phyloP scores from a whole-genome alignment of 2,329 filamentous ascomycete species.

The Plectosphaerella cucumerina region DNA sequence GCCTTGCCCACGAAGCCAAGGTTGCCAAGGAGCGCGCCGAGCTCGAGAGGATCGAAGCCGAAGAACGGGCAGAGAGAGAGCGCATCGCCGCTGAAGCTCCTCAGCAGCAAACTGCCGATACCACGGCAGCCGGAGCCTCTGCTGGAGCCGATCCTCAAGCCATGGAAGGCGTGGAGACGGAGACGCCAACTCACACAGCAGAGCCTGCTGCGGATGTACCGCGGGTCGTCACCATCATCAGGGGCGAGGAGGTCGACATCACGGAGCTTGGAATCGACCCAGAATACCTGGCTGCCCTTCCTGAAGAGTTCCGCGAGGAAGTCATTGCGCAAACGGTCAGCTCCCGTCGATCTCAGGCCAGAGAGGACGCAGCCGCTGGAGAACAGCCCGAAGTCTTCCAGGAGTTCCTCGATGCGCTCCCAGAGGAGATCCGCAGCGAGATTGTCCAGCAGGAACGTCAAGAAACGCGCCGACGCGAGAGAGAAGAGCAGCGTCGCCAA shows the following conservation, averaged over 20 bases:
- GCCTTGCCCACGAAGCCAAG: conserved; percentile 63
- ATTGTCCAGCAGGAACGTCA: conserved; percentile 86
- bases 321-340: conserved; percentile 90
- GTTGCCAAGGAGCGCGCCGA: conserved; percentile 66
- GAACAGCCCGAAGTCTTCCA: conserved; percentile 82
- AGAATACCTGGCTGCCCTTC: conserved; percentile 94
- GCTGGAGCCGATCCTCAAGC: conserved; percentile 28
- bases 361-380: conserved; percentile 63
- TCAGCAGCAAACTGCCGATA: background rate
- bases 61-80: conserved; percentile 60
- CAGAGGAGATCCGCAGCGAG: conserved; percentile 84
- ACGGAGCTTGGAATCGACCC: conserved; percentile 92
- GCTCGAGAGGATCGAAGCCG: conserved; percentile 65
- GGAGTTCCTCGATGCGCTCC: conserved; percentile 90
- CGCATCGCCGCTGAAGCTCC: conserved; percentile 57
- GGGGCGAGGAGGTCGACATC: conserved; percentile 86
- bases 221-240: conserved; percentile 76
- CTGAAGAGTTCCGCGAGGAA: conserved; percentile 92
- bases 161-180: conserved; percentile 76
- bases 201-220: conserved; percentile 24
- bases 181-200: conserved; percentile 15
- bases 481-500: conserved; percentile 73
- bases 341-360: conserved; percentile 73
- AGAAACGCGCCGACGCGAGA: conserved; percentile 82
- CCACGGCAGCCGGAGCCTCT: background rate